phyloP scores from a whole-genome alignment of 1,284 basidiomycete genomes.

The Boletellus deceptivus region DNA sequence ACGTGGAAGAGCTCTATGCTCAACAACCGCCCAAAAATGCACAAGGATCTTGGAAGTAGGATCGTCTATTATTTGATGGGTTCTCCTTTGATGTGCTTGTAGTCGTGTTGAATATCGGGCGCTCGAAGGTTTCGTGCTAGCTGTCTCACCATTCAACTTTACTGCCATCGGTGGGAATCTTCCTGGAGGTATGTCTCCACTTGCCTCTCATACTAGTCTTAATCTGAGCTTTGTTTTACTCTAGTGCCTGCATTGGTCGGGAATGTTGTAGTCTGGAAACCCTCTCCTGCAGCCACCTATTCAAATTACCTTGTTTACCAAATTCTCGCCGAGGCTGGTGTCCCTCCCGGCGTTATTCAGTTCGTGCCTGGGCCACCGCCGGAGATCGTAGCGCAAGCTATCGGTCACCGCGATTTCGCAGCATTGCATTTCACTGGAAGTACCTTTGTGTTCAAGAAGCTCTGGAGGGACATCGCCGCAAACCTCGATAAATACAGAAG shows the following conservation, averaged over 20 bases:
- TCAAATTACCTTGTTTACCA: conserved; percentile 93
- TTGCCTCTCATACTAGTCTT: neutral
- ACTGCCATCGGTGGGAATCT: conserved; percentile 97
- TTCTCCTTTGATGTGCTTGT: conserved; percentile 8
- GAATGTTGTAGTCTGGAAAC: conserved; percentile 97
- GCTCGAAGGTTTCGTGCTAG: conserved; percentile 96
- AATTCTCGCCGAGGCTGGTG: conserved; percentile 91
- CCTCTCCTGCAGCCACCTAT: conserved; percentile 92
- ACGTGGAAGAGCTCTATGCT: conserved; percentile 91
- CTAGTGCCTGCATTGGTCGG: conserved; percentile 89
- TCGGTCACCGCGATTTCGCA: conserved; percentile 80
- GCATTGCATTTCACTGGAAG: conserved; percentile 97
- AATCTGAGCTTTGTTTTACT: conserved; percentile 7
- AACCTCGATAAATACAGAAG: conserved; percentile 85
- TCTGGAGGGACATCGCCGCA: conserved; percentile 94
- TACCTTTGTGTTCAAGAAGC: conserved; percentile 89
- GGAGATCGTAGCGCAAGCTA: conserved; percentile 79
- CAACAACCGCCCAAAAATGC: conserved; percentile 90
- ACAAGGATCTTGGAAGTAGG: conserved; percentile 91
- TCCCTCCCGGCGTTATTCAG: conserved; percentile 95
- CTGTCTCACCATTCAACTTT: conserved; percentile 98
- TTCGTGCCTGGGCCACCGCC: conserved; percentile 89
- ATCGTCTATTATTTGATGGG: conserved; percentile 11
- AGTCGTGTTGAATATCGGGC: conserved; percentile 95
- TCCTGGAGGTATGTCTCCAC: conserved; percentile 53